A percentile compares a stretch with the other conserved stretches of the same genome.
Conservation (phyloP, 192 early-diverging fungal species). For the Gigaspora rosea region DNA sequence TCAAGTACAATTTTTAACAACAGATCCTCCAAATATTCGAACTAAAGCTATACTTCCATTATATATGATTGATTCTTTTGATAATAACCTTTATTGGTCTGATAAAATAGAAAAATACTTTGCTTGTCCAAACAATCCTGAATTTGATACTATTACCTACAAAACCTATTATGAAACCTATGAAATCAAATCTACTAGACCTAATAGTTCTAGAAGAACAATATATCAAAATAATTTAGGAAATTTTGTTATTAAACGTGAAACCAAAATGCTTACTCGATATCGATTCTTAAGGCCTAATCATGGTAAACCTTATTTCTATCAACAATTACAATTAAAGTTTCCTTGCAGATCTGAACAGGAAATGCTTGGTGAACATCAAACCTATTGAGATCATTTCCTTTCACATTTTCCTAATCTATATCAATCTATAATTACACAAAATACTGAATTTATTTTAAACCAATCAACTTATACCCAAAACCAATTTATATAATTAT, state of each 20-base stretch:
- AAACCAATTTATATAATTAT: too few species aligned
- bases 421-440: not conserved
- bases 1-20: too few species aligned
- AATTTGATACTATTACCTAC: not conserved
- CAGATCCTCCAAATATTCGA: too few species aligned
- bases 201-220: too few species aligned
- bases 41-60: too few species aligned
- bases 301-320: too few species aligned
- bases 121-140: not conserved
- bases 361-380: not conserved
- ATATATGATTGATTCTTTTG: not conserved
- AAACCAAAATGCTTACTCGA: not conserved
- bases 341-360: not conserved
- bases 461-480: not conserved
- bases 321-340: not conserved
- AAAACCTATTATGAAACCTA: not conserved
- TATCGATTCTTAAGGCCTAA: too few species aligned
- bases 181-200: not conserved
- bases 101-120: constrained; percentile 22
- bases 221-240: not conserved
- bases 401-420: not conserved
- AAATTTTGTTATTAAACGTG: not conserved
- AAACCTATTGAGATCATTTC: constrained; percentile 5
- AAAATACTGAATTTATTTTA: not conserved
- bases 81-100: constrained; percentile 1